Conservation (phyloP, 345 rosid genomes). For the Mallotus nudiflorus region DNA sequence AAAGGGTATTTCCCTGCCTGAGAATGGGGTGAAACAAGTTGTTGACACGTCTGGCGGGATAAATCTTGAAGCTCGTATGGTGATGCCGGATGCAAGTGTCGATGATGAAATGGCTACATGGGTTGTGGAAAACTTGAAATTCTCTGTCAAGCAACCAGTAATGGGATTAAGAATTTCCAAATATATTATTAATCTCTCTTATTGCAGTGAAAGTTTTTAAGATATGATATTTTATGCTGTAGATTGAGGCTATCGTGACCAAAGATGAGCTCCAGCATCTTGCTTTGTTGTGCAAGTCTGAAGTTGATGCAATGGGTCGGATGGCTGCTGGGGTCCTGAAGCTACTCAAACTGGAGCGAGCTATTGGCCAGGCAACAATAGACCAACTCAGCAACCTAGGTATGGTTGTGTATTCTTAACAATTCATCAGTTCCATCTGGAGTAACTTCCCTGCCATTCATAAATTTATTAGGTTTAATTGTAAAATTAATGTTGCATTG, state of each 20-base stretch:
- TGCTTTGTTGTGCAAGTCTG: slow-evolving; percentile 74
- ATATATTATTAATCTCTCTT: slow-evolving; percentile 18
- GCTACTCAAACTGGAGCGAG: slow-evolving; percentile 76
- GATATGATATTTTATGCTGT: slow-evolving; percentile 16
- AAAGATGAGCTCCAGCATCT: slow-evolving; percentile 90
- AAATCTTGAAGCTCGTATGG: slow-evolving; percentile 68
- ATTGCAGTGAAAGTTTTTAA: background rate
- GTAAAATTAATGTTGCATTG: background rate
- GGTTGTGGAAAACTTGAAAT: slow-evolving; percentile 80
- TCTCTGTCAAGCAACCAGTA: slow-evolving; percentile 93
- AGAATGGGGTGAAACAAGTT: slow-evolving; percentile 62
- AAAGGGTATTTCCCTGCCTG: slow-evolving; percentile 35
- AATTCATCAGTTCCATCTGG: background rate
- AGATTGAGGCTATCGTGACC: slow-evolving; percentile 90
- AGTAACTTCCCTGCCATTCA: background rate
- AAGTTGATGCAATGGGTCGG: slow-evolving; percentile 91
- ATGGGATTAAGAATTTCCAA: slow-evolving; percentile 23
- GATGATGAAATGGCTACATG: slow-evolving; percentile 62
- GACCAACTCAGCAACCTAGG: slow-evolving; percentile 95
- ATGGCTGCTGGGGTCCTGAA: slow-evolving; percentile 83
- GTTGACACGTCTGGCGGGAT: slow-evolving; percentile 59
- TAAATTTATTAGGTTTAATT: background rate
- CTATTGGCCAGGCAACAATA: slow-evolving; percentile 75
- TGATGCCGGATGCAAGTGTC: slow-evolving; percentile 50
- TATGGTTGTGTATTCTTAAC: slow-evolving; percentile 27